These are phyloP conservation scores for Sporisorium sorghi DNA, from an alignment of 1,284 basidiomycete genomes.

Conservation along the genomic window DNA sequence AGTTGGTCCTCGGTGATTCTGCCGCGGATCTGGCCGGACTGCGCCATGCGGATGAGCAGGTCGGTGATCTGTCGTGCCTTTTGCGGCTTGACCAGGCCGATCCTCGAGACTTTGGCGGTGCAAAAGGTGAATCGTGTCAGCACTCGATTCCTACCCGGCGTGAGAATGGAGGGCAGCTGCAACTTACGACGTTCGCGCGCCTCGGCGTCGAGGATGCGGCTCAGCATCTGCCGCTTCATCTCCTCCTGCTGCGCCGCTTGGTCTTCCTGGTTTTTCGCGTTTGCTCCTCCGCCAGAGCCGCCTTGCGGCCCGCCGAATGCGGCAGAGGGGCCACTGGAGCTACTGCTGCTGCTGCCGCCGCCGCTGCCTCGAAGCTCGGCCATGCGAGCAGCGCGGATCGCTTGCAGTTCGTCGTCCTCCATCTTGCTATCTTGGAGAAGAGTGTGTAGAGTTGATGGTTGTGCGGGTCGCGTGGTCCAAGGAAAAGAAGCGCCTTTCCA, in stretches of 20 bases:
- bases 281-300: conserved; percentile 69
- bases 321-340: conserved; percentile 23
- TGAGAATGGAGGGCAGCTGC: too few relatives aligned
- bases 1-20: conserved; percentile 88
- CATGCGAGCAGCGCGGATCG: conserved; percentile 67
- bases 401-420: conserved; percentile 69
- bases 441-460: background rate
- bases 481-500: too few relatives aligned
- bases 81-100: conserved; percentile 89
- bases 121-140: background rate
- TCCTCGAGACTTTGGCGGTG: conserved; percentile 86
- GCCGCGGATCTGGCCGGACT: conserved; percentile 87
- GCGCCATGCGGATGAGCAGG: conserved; percentile 88
- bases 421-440: conserved; percentile 38
- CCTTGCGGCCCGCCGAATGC: conserved; percentile 28
- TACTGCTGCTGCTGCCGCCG: conserved; percentile 12
- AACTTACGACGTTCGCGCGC: conserved; percentile 90
- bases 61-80: conserved; percentile 87
- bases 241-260: conserved; percentile 70
- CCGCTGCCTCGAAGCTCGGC: conserved; percentile 58
- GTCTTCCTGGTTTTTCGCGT: conserved; percentile 62
- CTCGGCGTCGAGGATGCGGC: conserved; percentile 85
- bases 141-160: too few relatives aligned
- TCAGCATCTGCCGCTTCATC: conserved; percentile 77
- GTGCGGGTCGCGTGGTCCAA: background rate